These are phyloP conservation scores for Huntiella omanensis DNA, from an alignment of 2,329 filamentous ascomycete genomes.

Conservation along the genomic window DNA sequence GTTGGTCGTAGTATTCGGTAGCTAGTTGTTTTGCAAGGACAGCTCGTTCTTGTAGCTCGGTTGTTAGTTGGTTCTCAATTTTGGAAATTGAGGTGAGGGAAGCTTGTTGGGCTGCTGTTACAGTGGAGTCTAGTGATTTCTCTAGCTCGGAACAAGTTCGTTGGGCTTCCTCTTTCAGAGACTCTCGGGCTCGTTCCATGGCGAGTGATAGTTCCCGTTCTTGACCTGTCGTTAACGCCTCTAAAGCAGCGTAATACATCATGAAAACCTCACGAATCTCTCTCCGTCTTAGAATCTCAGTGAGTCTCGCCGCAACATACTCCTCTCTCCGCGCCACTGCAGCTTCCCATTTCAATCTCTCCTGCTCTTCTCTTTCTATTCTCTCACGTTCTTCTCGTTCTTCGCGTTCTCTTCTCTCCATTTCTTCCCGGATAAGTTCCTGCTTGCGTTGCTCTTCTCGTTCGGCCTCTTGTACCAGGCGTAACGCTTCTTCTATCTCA, in stretches of 20 bases:
- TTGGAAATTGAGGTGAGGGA: slow-evolving; percentile 17
- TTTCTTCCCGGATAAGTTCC: slow-evolving; percentile 22
- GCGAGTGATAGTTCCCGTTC: slow-evolving; percentile 19
- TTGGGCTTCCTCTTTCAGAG: slow-evolving; percentile 14
- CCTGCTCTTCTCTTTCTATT: slow-evolving; percentile 17
- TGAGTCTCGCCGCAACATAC: slow-evolving; percentile 17
- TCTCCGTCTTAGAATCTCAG: slow-evolving; percentile 22
- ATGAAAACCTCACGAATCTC: slow-evolving; percentile 19
- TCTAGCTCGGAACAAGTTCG: slow-evolving; percentile 17
- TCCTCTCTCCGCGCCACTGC: slow-evolving; percentile 20
- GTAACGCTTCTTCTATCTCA: slow-evolving; percentile 20
- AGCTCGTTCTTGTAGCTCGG: slow-evolving; percentile 24
- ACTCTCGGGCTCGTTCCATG: slow-evolving; percentile 20
- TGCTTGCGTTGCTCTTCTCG: slow-evolving; percentile 21
- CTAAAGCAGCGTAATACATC: slow-evolving; percentile 20
- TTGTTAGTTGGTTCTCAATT: slow-evolving; percentile 19
- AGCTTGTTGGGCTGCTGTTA: slow-evolving; percentile 15
- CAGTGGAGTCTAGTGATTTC: slow-evolving; percentile 19
- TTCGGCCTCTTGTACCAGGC: slow-evolving; percentile 10
- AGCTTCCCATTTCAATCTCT: slow-evolving; percentile 1
- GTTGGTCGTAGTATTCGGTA: slow-evolving; percentile 22
- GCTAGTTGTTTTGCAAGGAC: slow-evolving; percentile 25
- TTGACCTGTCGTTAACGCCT: slow-evolving; percentile 25
- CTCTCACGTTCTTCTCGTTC: background rate
- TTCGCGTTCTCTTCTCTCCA: slow-evolving; percentile 9